Evolutionary conservation across 1,139 yeast species (phyloP), one percentile per base, ranked within the genome.

Genomic region (Sugiyamaella neomexicana): DNA sequence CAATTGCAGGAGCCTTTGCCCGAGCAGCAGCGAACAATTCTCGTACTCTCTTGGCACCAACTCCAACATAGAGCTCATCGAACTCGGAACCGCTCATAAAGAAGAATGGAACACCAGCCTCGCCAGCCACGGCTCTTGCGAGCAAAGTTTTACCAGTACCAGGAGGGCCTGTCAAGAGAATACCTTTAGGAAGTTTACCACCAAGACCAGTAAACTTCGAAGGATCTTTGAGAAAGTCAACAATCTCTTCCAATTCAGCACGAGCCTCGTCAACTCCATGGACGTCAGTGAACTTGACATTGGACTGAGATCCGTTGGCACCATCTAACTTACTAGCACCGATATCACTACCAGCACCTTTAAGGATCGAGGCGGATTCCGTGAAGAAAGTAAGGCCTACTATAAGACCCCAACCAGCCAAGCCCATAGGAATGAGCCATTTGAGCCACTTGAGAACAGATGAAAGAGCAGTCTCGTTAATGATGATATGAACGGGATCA

Each of bases 251-350:
- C 60, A 93, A 79, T 72, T 95, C 99, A 5, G 95, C 91, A 67
- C 97, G 83, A 12, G 99, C 99, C 74, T 95, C 99, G 70, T 95
- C 99, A 61, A 95, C 96, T 51, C 99, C 99, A 68, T 93, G 89
- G 37, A 95, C 98, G 69, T 95, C 99, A 46, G 82, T 80, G 70
- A 95, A 95, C 67, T 83, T 83, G 46, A 91, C 98, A 41, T 89
- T 88, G 9, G 95, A 87, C 68, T 89, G 89, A 46, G 89, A 93
- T 65, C 93, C 97, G 50, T 71, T 67, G 44, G 68, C 62, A 29
- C 71, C 68, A 52, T 71, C 74, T 12, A 61, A 50, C 54, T 68
- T 62, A 52, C 69, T 64, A 32, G 62, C 42, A 40, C 62, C 61
- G 27, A 67, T 84, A 64, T 87, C 95, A 23, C 83, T 81, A 3